Percentiles rank a stretch among this genome's conserved stretches.
phyloP scores from a whole-genome alignment of 495 filamentous ascomycete species.

The Alectoria sarmentosa region DNA sequence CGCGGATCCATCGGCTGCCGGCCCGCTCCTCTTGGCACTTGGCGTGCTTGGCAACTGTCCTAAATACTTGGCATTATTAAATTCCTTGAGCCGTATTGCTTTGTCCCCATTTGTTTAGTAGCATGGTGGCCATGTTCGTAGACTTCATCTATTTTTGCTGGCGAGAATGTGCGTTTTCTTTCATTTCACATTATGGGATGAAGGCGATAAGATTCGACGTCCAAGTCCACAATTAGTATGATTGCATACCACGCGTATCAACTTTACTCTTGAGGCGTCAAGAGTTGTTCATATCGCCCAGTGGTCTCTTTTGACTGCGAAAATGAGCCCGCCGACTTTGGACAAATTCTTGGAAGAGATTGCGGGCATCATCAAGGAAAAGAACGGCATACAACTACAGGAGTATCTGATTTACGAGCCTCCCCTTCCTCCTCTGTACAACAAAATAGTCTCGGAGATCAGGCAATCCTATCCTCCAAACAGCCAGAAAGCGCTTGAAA shows the following conservation, averaged over 20 bases:
- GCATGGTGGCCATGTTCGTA: no score
- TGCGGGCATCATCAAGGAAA: conserved; percentile 44
- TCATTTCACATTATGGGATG: neutral
- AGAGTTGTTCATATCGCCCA: neutral
- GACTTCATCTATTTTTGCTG: neutral
- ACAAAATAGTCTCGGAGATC: conserved; percentile 58
- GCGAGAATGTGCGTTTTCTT: neutral
- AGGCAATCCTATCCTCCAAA: conserved; percentile 46
- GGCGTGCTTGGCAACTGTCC: no score
- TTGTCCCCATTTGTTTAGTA: no score
- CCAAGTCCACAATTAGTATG: neutral
- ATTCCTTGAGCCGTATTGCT: no score
- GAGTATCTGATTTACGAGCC: conserved; percentile 59
- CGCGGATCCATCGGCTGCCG: neutral
- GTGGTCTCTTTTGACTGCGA: neutral
- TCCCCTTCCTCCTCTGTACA: conserved; percentile 57
- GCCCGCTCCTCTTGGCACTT: conserved; percentile 8
- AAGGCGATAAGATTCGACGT: neutral
- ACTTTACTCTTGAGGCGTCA: no score
- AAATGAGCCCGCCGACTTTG: conserved; percentile 40
- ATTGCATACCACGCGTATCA: no score
- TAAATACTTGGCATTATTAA: neutral
- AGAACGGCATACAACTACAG: conserved; percentile 48
- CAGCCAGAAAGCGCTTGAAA: conserved; percentile 48
- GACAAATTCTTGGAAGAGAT: conserved; percentile 52